Evolutionary conservation across 2,329 filamentous ascomycete genomes (phyloP).

Genomic region (Aspergillus piperis): DNA sequence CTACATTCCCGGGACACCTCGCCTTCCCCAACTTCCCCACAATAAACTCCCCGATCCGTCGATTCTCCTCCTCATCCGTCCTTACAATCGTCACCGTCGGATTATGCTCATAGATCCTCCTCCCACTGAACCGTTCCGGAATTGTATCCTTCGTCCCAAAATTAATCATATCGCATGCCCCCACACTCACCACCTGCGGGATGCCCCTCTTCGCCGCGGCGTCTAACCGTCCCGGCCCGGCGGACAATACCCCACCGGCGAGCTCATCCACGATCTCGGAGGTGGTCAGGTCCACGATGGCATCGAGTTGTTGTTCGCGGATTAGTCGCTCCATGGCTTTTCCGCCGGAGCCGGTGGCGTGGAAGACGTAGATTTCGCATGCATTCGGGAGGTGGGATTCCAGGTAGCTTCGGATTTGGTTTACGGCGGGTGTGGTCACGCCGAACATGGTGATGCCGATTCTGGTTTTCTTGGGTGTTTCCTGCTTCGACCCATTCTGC

Average conservation of each 20-base stretch:
- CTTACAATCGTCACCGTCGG: constrained; percentile 67
- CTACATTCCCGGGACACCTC: constrained; percentile 44
- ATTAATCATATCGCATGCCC: constrained; percentile 63
- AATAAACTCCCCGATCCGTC: constrained; percentile 58
- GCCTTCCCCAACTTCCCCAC: constrained; percentile 53
- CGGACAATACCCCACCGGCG: constrained; percentile 64
- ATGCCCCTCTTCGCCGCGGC: constrained; percentile 60
- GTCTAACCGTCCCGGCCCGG: constrained; percentile 58
- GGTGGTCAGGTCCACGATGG: constrained; percentile 70
- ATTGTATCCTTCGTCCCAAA: constrained; percentile 61
- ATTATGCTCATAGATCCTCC: constrained; percentile 64
- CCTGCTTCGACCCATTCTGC: too few species aligned
- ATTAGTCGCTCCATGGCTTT: constrained; percentile 68
- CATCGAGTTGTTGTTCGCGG: constrained; percentile 60
- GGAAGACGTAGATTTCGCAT: constrained; percentile 66
- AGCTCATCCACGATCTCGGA: constrained; percentile 68
- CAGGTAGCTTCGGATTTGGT: constrained; percentile 56
- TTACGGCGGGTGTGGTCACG: constrained; percentile 68
- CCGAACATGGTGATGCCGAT: constrained; percentile 74
- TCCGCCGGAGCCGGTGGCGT: constrained; percentile 69
- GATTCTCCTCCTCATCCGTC: constrained; percentile 60
- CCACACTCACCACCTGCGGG: constrained; percentile 58
- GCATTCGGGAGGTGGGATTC: constrained; percentile 39
- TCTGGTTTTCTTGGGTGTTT: background rate
- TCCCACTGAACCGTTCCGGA: constrained; percentile 55